Conservation (phyloP, 768 basidiomycete genomes). For the Hydnum rufescens region DNA sequence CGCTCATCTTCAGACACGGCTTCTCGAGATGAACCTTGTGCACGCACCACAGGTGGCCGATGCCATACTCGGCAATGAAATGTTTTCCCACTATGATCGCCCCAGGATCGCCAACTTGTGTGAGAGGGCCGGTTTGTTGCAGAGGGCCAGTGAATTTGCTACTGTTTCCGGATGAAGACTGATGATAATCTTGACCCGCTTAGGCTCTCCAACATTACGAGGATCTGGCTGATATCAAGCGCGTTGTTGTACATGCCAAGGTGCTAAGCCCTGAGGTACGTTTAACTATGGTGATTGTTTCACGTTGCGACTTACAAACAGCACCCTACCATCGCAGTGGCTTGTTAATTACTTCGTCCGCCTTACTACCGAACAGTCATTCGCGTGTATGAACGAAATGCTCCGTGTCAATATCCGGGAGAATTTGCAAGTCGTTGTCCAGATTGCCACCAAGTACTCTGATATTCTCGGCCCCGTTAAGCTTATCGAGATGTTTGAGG, state of each 20-base stretch:
- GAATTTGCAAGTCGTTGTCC: constrained; percentile 89
- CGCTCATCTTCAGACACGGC: constrained; percentile 82
- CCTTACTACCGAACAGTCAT: constrained; percentile 91
- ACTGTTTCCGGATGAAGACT: not conserved
- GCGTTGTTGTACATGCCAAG: constrained; percentile 82
- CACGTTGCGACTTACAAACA: not conserved
- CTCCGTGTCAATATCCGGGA: constrained; percentile 90
- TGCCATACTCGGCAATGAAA: constrained; percentile 95
- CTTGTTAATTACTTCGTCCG: constrained; percentile 93
- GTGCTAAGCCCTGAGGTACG: constrained; percentile 66
- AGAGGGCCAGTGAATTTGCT: constrained; percentile 41
- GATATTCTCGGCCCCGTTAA: constrained; percentile 94
- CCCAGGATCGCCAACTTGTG: constrained; percentile 95
- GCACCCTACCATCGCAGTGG: constrained; percentile 34
- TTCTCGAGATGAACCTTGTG: constrained; percentile 93
- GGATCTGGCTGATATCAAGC: constrained; percentile 95
- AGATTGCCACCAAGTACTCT: constrained; percentile 97
- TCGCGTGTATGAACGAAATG: constrained; percentile 95
- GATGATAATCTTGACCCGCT: constrained; percentile 1
- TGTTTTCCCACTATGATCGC: constrained; percentile 93
- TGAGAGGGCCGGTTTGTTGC: constrained; percentile 91
- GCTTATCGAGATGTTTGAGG: constrained; percentile 95
- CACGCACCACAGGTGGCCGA: constrained; percentile 98
- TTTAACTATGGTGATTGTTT: constrained; percentile 7
- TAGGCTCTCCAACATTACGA: constrained; percentile 97